Base-by-base conservation (phyloP, 768 basidiomycete species). In the Serendipita indica region DNA sequence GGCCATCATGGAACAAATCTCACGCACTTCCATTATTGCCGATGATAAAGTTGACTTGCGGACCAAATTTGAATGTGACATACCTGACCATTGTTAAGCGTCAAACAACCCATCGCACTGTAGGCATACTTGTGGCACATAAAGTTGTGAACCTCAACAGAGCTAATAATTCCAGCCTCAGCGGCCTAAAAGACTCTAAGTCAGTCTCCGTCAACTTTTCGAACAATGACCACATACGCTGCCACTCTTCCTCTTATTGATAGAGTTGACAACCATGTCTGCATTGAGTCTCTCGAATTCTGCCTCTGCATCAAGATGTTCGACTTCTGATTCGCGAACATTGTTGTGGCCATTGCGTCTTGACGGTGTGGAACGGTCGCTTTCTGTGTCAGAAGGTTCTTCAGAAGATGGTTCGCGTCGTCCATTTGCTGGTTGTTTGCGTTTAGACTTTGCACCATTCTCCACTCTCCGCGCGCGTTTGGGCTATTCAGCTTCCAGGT, bases 41-140 rank as follows among this genome's bases (percentile, higher is more conserved):
- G 35, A 94, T 94, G 64, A 99, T 88, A 67, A 98, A 98, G 71
- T 98, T 99, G 67, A 99, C 88, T 69, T 93, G 89, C 6, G 87
- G 84, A 0, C 91, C 90, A 62, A 98, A 90, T 1, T 78, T 77
- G 70, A 96, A 89, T 1, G 77, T 82, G 43, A 92, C 75, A 69
- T 43, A 43, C 27, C 41, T 43, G 41, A 43, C 7, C 18, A n/a
- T n/a, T 5, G 18, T 7, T 43, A n/a, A 18, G 6, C 7, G 41
- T 43, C 41, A 7, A n/a, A n/a, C 16, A n/a, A 43, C 27, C 27
- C 41, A 25, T 43, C 16, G 7, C 7, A 25, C 5, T 25, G 5
- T 25, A 43, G 16, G 18, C 41, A 43, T 77, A 83, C 68, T 82
- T 78, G 72, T 98, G 93, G 69, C 92, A 96, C 92, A 98, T 94